A percentile compares a stretch with the other conserved stretches of the same genome.
phyloP scores from a whole-genome alignment of 352 stramenopile genomes.

The Phytophthora syringae region DNA sequence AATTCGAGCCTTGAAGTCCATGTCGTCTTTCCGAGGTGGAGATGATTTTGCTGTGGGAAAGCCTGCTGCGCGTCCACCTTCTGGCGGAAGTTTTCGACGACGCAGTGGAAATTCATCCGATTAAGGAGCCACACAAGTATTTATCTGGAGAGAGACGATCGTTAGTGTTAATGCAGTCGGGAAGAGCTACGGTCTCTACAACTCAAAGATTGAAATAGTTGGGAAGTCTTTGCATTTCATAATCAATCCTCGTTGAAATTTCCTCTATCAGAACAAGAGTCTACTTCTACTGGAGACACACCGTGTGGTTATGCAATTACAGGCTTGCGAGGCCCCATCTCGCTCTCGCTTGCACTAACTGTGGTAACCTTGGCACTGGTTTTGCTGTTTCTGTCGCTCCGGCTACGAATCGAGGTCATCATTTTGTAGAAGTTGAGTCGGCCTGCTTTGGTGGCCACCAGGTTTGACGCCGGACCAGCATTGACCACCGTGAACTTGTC shows the following conservation, averaged over 20 bases:
- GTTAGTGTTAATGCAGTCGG: not conserved
- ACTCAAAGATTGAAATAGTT: not conserved
- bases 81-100: slow-evolving; percentile 37
- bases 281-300: slow-evolving; percentile 5
- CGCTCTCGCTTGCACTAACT: slow-evolving; percentile 11
- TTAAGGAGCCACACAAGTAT: slow-evolving; percentile 17
- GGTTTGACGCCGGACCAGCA: slow-evolving; percentile 23
- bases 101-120: slow-evolving; percentile 60
- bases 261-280: not conserved
- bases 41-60: slow-evolving; percentile 45
- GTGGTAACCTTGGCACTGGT: slow-evolving; percentile 26
- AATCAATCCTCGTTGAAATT: slow-evolving; percentile 20
- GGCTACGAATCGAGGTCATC: slow-evolving; percentile 33
- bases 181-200: not conserved
- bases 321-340: slow-evolving; percentile 13
- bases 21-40: slow-evolving; percentile 31
- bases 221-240: slow-evolving; percentile 29
- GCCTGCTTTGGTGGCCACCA: slow-evolving; percentile 30
- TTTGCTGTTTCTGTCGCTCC: slow-evolving; percentile 20
- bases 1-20: slow-evolving; percentile 42
- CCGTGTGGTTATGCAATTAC: too few species aligned
- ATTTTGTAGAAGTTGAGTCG: slow-evolving; percentile 29
- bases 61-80: slow-evolving; percentile 36
- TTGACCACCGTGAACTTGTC: slow-evolving; percentile 15
- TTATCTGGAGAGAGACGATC: too few species aligned